These are phyloP conservation scores for Pyricularia pennisetigena DNA, from an alignment of 2,329 filamentous ascomycete species.

Conservation along the genomic window DNA sequence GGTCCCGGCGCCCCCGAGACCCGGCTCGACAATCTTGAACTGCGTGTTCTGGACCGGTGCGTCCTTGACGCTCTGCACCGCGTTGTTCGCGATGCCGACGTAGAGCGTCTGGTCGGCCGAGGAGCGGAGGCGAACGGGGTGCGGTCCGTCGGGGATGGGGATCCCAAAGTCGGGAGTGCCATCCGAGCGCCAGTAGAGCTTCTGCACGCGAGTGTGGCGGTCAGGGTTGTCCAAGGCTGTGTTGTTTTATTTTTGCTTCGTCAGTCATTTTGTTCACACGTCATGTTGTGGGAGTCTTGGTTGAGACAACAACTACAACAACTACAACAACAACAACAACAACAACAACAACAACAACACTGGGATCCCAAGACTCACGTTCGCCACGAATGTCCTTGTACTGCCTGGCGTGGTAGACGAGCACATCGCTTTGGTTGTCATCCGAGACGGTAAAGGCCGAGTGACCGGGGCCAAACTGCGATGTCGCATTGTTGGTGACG, in stretches of 20 bases:
- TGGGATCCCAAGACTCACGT: background rate
- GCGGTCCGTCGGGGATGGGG: slow-evolving; percentile 13
- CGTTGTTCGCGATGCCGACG: slow-evolving; percentile 7
- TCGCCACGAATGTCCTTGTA: slow-evolving; percentile 19
- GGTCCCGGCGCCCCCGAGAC: slow-evolving; percentile 11
- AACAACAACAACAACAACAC: no score
- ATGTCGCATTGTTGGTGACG: slow-evolving; percentile 15
- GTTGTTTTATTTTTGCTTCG: background rate
- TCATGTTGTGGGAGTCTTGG: background rate
- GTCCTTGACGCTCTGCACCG: slow-evolving; percentile 2
- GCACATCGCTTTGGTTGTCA: slow-evolving; percentile 17
- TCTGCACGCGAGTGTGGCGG: slow-evolving; percentile 18
- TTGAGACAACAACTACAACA: no score
- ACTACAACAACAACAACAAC: no score
- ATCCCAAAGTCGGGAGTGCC: slow-evolving; percentile 20
- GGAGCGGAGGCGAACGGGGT: slow-evolving; percentile 12
- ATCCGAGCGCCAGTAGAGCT: slow-evolving; percentile 19
- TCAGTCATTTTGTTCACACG: background rate
- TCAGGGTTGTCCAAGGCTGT: slow-evolving; percentile 11
- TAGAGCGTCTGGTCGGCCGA: slow-evolving; percentile 8
- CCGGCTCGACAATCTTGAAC: slow-evolving; percentile 15
- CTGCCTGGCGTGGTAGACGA: slow-evolving; percentile 16
- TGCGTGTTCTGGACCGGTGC: slow-evolving; percentile 11
- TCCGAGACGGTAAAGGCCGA: slow-evolving; percentile 19
- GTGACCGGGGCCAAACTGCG: slow-evolving; percentile 19